Evolutionary conservation across 306 rosid genomes (phyloP).

Genomic region (Begonia peltatifolia): DNA sequence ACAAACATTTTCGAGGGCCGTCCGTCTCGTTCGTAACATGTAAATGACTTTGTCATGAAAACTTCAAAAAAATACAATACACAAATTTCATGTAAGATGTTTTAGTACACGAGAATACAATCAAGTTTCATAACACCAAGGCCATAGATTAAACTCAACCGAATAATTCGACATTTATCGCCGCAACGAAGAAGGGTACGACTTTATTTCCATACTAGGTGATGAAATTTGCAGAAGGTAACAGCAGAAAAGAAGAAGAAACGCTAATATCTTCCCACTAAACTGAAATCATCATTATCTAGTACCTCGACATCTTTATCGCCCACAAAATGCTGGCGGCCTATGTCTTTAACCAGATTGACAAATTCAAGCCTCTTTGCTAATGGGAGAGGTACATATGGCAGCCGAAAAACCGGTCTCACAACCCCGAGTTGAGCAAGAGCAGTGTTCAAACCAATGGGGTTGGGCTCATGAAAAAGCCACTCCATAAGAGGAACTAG

Average conservation of each 20-base stretch:
- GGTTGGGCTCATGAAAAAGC: conserved; percentile 88
- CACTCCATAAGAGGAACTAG: conserved; percentile 63
- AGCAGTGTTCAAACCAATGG: conserved; percentile 79
- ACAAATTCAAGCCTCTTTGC: conserved; percentile 67
- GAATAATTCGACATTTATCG: too few relatives aligned
- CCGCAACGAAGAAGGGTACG: too few relatives aligned
- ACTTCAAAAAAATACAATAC: too few relatives aligned
- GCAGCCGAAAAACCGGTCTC: conserved; percentile 88
- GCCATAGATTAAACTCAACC: too few relatives aligned
- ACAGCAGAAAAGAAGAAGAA: background rate
- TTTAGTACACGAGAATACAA: too few relatives aligned
- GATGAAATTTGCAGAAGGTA: too few relatives aligned
- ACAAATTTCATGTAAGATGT: too few relatives aligned
- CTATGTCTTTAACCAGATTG: conserved; percentile 55
- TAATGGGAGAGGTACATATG: conserved; percentile 75
- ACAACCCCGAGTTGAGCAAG: conserved; percentile 94
- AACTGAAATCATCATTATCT: conserved; percentile 45
- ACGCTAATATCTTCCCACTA: conserved; percentile 45
- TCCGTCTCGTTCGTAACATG: too few relatives aligned
- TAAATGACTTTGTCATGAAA: too few relatives aligned
- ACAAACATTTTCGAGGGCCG: too few relatives aligned
- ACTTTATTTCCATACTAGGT: too few relatives aligned
- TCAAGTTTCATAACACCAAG: too few relatives aligned
- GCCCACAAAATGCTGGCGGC: conserved; percentile 78
- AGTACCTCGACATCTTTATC: conserved; percentile 60